Conservation (phyloP, 106 monocot genomes). For the Platanthera guangdongensis region DNA sequence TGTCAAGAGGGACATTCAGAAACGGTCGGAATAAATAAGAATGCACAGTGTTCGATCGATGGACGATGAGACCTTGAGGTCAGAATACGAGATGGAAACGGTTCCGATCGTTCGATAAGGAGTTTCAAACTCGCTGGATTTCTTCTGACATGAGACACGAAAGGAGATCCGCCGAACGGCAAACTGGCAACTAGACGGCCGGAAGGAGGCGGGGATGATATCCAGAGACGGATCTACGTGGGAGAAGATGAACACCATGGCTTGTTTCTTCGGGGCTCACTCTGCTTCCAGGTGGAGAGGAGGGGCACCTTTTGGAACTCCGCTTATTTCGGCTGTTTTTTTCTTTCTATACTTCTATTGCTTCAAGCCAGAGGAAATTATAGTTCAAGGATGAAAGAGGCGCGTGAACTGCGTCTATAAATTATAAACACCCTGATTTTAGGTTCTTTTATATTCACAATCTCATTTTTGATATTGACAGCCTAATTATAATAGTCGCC, state of each 20-base stretch:
- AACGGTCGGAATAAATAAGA: background rate
- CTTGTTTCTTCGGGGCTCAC: background rate
- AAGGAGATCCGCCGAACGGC: background rate
- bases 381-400: background rate
- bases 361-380: background rate
- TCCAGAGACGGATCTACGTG: background rate
- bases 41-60: background rate
- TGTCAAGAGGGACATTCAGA: background rate
- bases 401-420: background rate
- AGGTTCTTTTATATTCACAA: too few species aligned
- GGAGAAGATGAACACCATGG: background rate
- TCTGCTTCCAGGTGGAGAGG: background rate
- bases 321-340: background rate
- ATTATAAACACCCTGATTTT: too few species aligned
- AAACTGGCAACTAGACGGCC: background rate
- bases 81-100: slow-evolving; percentile 54
- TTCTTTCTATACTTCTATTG: background rate
- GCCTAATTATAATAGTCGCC: too few species aligned
- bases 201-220: background rate
- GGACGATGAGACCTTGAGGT: slow-evolving; percentile 55
- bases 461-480: too few species aligned
- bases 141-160: background rate
- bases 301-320: background rate
- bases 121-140: background rate
- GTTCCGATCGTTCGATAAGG: slow-evolving; percentile 27